Percentiles rank a stretch among this genome's conserved stretches.
These are phyloP conservation scores for Fusarium verrucosum DNA, from an alignment of 2,329 filamentous ascomycete species.

Conservation along the genomic window DNA sequence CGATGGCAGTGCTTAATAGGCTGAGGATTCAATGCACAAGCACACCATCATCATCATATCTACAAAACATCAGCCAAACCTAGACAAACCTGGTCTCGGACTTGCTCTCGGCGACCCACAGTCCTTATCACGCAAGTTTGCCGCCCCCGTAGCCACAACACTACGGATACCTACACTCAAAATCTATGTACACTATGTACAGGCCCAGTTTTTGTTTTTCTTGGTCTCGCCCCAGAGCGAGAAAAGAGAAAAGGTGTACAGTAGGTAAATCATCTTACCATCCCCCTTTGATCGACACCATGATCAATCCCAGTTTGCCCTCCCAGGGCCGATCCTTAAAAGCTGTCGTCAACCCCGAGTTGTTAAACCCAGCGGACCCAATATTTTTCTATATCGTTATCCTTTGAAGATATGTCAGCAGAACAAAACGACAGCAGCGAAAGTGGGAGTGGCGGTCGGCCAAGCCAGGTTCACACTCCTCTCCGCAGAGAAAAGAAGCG, in stretches of 20 bases:
- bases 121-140: constrained; percentile 41
- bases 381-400: not conserved
- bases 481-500: constrained; percentile 53
- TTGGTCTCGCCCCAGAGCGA: constrained; percentile 37
- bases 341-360: not conserved
- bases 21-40: not conserved
- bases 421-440: constrained; percentile 43
- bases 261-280: constrained; percentile 30
- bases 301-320: constrained; percentile 36
- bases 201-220: constrained; percentile 45
- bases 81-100: constrained; percentile 39
- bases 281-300: constrained; percentile 32
- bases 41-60: constrained; percentile 33
- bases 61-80: constrained; percentile 18
- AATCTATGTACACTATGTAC: constrained; percentile 23
- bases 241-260: constrained; percentile 7
- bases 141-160: constrained; percentile 29
- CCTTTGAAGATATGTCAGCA: constrained; percentile 29
- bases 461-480: constrained; percentile 46
- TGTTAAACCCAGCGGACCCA: constrained; percentile 4
- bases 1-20: constrained; percentile 14
- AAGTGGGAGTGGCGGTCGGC: constrained; percentile 31
- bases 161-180: too few relatives aligned
- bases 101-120: constrained; percentile 46
- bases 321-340: constrained; percentile 22